phyloP scores from a whole-genome alignment of 2,329 filamentous ascomycete genomes.

The Elsinoe fawcettii region DNA sequence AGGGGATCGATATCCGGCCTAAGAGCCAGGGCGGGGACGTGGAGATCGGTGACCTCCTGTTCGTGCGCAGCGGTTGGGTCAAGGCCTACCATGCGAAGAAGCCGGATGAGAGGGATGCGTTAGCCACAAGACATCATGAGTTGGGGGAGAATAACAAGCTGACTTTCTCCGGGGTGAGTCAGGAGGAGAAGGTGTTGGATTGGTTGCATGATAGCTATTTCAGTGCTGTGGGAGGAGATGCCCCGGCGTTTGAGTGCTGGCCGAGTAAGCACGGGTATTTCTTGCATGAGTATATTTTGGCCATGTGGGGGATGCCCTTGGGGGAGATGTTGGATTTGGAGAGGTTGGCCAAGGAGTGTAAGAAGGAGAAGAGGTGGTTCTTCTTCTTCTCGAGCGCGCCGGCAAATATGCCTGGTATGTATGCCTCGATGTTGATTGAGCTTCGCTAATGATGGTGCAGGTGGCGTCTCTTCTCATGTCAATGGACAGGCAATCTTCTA shows the following conservation, averaged over 20 bases:
- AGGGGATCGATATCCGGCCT: slow-evolving; percentile 55
- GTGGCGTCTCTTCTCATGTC: slow-evolving; percentile 37
- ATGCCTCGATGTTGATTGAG: not conserved
- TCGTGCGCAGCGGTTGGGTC: slow-evolving; percentile 57
- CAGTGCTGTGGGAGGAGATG: slow-evolving; percentile 56
- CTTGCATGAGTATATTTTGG: slow-evolving; percentile 42
- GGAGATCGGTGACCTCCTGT: slow-evolving; percentile 49
- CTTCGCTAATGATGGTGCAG: not conserved
- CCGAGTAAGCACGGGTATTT: slow-evolving; percentile 26
- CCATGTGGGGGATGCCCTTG: slow-evolving; percentile 47
- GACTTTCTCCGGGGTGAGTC: slow-evolving; percentile 44
- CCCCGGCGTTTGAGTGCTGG: slow-evolving; percentile 52
- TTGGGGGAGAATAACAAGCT: slow-evolving; percentile 34
- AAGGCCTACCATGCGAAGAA: slow-evolving; percentile 50
- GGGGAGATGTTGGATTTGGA: slow-evolving; percentile 52
- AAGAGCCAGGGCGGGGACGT: slow-evolving; percentile 47
- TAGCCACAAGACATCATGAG: slow-evolving; percentile 40
- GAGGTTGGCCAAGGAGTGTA: slow-evolving; percentile 23
- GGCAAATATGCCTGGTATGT: slow-evolving; percentile 48
- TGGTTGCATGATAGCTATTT: slow-evolving; percentile 48
- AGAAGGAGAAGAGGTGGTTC: slow-evolving; percentile 18
- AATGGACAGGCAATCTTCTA: slow-evolving; percentile 36
- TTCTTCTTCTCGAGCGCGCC: slow-evolving; percentile 51
- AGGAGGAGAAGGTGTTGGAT: slow-evolving; percentile 49
- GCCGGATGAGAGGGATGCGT: slow-evolving; percentile 32